Base-by-base conservation (phyloP, 1,139 yeast species). In the Starmera stellimalicola region DNA sequence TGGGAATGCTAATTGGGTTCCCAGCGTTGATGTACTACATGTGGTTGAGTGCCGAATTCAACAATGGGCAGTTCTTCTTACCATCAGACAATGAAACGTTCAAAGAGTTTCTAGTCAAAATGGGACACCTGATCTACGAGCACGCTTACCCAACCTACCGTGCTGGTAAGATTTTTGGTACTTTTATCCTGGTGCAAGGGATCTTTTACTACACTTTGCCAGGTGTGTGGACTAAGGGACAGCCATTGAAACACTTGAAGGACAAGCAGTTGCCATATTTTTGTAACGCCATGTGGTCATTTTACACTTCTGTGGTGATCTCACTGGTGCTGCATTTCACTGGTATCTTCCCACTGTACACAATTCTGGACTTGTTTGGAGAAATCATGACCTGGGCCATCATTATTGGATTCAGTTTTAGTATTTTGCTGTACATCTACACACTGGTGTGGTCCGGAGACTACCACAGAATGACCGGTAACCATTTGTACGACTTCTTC, bases 161-260 rank as follows among this genome's bases (percentile, higher is more conserved):
- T 35, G 74, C 88, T 1, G 79, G 93, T 77, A 59, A 65, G 26
- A 68, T 82, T 35, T 91, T 87, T 57, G 65, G 80, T 43, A 61
- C 70, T 0, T 91, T 83, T 54, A 68, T 87, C 50, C 36, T 73
- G n/a, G 58, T 73, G 35, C 97, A 91, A 61, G 77, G 70, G 10
- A 43, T 71, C 16, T 79, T 87, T 48, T 91, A 91, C 58, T 76
- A 82, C 49, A 75, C 80, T n/a, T 67, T 88, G 50, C 98, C 98
- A 6, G 98, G 98, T 35, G 65, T 91, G 31, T 83, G 93, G 88
- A 81, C 95, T 27, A 79, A 85, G 57, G 98, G 98, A 29, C 94
- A 85, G 53, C 95, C 95, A 7, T 74, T 91, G 54, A 68, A 73
- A 9, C 97, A 91, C 54, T 64, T 82, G 60, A 68, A 80, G 43